Evolutionary conservation across 768 basidiomycete species (phyloP).

Genomic region (Neoboletus subvelutipes): DNA sequence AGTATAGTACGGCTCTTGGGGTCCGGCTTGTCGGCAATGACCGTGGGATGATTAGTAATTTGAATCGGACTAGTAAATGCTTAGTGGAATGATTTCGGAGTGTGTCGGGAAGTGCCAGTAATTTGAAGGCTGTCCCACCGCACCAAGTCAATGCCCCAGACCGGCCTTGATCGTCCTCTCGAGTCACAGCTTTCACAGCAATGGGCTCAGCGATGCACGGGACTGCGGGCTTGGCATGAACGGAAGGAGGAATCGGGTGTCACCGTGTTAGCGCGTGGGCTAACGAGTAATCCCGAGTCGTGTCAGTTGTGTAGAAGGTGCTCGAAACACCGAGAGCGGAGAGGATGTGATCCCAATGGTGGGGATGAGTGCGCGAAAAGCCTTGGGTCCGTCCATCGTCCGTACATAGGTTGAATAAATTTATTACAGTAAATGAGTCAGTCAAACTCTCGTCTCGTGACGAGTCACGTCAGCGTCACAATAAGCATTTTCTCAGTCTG

Average conservation of each 20-base stretch:
- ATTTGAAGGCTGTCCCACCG: not conserved
- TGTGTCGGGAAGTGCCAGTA: too few species aligned
- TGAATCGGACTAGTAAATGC: too few species aligned
- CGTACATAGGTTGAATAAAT: too few species aligned
- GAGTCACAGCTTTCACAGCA: slow-evolving; percentile 5
- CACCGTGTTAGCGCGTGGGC: not conserved
- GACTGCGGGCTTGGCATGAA: not conserved
- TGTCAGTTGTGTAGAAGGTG: slow-evolving; percentile 3
- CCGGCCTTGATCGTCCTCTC: not conserved
- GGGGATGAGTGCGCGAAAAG: not conserved
- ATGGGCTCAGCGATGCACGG: not conserved
- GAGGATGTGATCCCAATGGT: not conserved
- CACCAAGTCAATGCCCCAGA: not conserved
- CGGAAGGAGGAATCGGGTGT: not conserved
- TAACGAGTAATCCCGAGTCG: not conserved
- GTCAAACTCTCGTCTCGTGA: slow-evolving; percentile 7
- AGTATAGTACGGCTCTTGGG: not conserved
- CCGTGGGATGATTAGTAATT: too few species aligned
- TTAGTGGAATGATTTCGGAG: too few species aligned
- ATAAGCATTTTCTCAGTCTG: not conserved
- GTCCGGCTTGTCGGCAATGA: too few species aligned
- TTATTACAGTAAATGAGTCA: not conserved
- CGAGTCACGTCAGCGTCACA: slow-evolving; percentile 17
- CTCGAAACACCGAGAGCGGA: not conserved
- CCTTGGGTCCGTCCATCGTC: too few species aligned